Evolutionary conservation across 768 basidiomycete species (phyloP), one percentile per base, ranked within the genome.

Genomic region (Lyophyllum decastes): DNA sequence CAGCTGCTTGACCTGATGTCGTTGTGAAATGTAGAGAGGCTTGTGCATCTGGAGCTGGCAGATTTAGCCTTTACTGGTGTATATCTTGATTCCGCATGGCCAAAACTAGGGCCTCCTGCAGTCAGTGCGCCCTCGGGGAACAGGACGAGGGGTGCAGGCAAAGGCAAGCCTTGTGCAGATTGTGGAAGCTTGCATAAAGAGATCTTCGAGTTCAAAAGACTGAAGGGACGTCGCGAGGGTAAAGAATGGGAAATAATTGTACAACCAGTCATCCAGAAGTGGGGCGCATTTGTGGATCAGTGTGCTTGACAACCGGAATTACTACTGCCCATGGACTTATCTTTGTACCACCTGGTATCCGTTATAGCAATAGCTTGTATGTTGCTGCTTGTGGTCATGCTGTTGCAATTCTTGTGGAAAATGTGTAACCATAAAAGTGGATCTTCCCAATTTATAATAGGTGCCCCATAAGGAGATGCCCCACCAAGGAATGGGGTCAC

Each of bases 41-140:
- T 94, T 14, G 82, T 93, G 27, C 93, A 94, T 64, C 77, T 94
- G 24, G 92, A 94, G 68, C 78, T 94, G 7, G 80, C 84, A 7
- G 93, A 94, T 66, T 66, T 94, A 43, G 80, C 78, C 11, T 67
- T 80, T 34, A 79, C 86, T 49, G 66, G 73, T 10, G 79, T 82
- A 1, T 92, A 94, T 68, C 77, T 93, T 4, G 71, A 86, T 44
- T 70, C 81, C 2, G 68, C 63, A 11, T 92, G 75, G 78, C 73
- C 72, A 30, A 64, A 68, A 24, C 63, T 75, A 41, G 69, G 68
- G 40, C 67, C 43, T 59, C 35, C 47, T 33, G 45, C 53, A 62
- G n/a, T 52, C 55, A 52, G 49, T 63, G 55, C 49, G 41, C 51
- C 65, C 24, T 58, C 66, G 14, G 65, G 63, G 48, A 64, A 59